phyloP scores from a whole-genome alignment of 2,329 filamentous ascomycete genomes.

The Decorospora gaudefroyi region DNA sequence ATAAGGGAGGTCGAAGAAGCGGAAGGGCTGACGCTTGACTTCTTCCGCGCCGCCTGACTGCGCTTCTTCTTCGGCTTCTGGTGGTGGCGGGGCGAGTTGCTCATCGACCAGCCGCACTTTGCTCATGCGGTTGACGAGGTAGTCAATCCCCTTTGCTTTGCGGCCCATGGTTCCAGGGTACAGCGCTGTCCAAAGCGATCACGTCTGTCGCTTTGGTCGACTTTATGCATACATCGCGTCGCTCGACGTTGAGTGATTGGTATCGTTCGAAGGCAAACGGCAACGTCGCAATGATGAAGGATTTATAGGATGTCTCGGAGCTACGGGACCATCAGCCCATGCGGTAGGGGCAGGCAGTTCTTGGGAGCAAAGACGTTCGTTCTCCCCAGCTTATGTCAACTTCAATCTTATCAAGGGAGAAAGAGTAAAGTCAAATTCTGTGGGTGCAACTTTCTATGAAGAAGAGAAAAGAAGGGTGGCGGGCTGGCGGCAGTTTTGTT shows the following conservation, averaged over 20 bases:
- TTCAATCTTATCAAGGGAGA: constrained; percentile 55
- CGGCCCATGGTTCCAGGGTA: constrained; percentile 22
- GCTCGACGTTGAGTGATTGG: constrained; percentile 18
- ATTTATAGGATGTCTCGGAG: constrained; percentile 37
- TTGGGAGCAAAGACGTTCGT: constrained; percentile 47
- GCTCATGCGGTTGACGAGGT: constrained; percentile 32
- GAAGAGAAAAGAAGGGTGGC: constrained; percentile 24
- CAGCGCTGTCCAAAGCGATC: constrained; percentile 34
- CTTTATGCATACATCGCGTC: constrained; percentile 51
- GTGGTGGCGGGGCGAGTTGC: constrained; percentile 6
- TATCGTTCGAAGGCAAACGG: constrained; percentile 7
- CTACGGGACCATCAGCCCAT: constrained; percentile 47
- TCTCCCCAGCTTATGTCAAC: constrained; percentile 63
- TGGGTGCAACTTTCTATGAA: constrained; percentile 48
- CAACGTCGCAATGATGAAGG: constrained; percentile 13
- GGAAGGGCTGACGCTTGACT: constrained; percentile 46
- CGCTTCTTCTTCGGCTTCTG: not conserved
- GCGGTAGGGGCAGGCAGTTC: constrained; percentile 39
- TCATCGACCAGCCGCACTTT: constrained; percentile 28
- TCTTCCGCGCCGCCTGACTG: constrained; percentile 7
- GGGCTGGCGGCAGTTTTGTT: constrained; percentile 27
- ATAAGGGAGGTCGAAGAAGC: constrained; percentile 58
- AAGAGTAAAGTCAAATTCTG: constrained; percentile 63
- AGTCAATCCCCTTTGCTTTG: constrained; percentile 35
- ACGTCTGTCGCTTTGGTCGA: constrained; percentile 41